These are phyloP conservation scores for Gillenia trifoliata DNA, from an alignment of 306 rosid genomes.

Conservation along the genomic window DNA sequence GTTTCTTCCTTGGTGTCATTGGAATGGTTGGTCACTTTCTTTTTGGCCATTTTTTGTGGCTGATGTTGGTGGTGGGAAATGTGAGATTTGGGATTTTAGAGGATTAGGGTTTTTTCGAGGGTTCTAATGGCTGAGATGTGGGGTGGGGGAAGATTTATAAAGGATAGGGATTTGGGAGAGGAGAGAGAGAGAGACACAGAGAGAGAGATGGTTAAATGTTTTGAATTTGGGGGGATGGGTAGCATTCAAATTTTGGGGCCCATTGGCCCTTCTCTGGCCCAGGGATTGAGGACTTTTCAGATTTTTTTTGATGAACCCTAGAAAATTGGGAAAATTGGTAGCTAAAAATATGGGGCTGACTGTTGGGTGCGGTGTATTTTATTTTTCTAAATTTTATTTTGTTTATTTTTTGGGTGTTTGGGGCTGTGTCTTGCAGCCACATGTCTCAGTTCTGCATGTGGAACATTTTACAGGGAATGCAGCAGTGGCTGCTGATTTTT, in stretches of 20 bases:
- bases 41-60: conserved; percentile 53
- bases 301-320: neutral
- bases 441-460: neutral
- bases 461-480: too few relatives aligned
- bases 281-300: neutral
- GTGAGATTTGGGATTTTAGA: conserved; percentile 11
- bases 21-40: conserved; percentile 40
- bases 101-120: conserved; percentile 39
- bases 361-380: neutral
- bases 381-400: neutral
- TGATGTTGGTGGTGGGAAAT: conserved; percentile 9
- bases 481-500: too few relatives aligned
- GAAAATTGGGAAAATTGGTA: neutral
- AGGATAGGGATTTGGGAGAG: neutral
- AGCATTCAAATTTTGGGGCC: neutral
- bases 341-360: neutral
- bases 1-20: conserved; percentile 18
- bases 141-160: neutral
- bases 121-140: conserved; percentile 22
- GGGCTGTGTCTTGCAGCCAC: neutral
- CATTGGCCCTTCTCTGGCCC: neutral
- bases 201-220: neutral
- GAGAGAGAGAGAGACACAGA: neutral
- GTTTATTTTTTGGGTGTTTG: neutral
- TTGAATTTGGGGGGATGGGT: conserved; percentile 22